Conservation (phyloP, 352 stramenopile genomes). For the Phytopythium cucurbitacearum region DNA sequence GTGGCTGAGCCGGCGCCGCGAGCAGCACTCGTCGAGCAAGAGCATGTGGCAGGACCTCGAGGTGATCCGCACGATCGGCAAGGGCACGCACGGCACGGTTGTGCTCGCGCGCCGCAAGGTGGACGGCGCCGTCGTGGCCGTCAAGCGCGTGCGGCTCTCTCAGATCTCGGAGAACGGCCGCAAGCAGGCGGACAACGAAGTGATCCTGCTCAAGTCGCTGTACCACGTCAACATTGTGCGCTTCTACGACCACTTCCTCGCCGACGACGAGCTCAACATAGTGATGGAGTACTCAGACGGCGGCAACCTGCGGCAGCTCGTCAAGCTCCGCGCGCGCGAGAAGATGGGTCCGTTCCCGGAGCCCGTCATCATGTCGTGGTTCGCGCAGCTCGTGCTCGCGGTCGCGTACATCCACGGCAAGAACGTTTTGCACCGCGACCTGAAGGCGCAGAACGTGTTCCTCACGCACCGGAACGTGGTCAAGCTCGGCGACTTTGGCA, state of each 20-base stretch:
- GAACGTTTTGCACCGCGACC: slow-evolving; percentile 84
- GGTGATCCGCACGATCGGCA: slow-evolving; percentile 83
- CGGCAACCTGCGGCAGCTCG: slow-evolving; percentile 78
- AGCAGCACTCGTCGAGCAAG: slow-evolving; percentile 58
- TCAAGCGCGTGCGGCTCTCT: slow-evolving; percentile 80
- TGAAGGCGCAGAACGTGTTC: slow-evolving; percentile 89
- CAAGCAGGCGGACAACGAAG: slow-evolving; percentile 87
- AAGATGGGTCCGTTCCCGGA: slow-evolving; percentile 84
- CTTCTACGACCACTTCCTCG: slow-evolving; percentile 88
- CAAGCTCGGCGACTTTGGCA: slow-evolving; percentile 87
- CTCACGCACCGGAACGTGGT: slow-evolving; percentile 85
- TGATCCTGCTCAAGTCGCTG: slow-evolving; percentile 86
- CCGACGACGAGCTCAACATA: slow-evolving; percentile 86
- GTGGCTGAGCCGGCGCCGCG: slow-evolving; percentile 66
- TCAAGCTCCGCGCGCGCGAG: slow-evolving; percentile 71
- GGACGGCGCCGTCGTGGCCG: slow-evolving; percentile 76
- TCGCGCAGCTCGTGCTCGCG: slow-evolving; percentile 79
- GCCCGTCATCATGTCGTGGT: slow-evolving; percentile 85
- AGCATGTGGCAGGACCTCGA: slow-evolving; percentile 85
- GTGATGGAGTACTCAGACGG: slow-evolving; percentile 87
- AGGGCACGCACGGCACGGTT: slow-evolving; percentile 82
- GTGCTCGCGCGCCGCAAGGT: slow-evolving; percentile 71
- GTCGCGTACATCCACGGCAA: slow-evolving; percentile 88
- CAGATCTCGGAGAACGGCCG: slow-evolving; percentile 79
- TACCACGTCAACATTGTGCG: slow-evolving; percentile 89